These are phyloP conservation scores for Emmonsia crescens DNA, from an alignment of 2,329 filamentous ascomycete species.

Conservation along the genomic window DNA sequence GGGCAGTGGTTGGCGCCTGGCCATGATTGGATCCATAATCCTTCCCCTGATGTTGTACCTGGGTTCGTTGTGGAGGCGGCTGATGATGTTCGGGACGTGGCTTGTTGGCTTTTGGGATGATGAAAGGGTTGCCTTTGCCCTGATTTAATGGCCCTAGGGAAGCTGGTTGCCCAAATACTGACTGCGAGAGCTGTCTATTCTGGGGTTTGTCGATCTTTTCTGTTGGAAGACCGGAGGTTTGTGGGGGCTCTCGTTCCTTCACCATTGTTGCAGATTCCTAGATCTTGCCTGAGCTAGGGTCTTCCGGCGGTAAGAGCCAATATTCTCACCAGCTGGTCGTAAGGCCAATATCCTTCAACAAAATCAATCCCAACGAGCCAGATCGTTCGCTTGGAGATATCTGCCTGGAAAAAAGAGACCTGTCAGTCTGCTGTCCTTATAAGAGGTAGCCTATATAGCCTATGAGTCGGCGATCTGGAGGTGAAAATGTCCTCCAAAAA, in stretches of 20 bases:
- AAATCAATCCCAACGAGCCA: background rate
- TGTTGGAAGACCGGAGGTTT: background rate
- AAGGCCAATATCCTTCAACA: background rate
- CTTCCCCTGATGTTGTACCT: background rate
- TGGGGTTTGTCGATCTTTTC: background rate
- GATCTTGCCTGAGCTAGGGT: background rate
- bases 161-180: slow-evolving; percentile 49
- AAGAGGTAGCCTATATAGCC: background rate
- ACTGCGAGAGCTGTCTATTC: slow-evolving; percentile 8
- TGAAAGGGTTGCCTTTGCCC: slow-evolving; percentile 35
- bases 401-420: background rate
- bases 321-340: background rate
- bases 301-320: background rate
- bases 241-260: slow-evolving; percentile 3
- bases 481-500: background rate
- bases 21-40: background rate
- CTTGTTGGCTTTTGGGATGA: slow-evolving; percentile 40
- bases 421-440: background rate
- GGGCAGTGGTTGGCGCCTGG: background rate
- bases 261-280: background rate
- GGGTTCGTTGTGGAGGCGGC: slow-evolving; percentile 13
- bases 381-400: background rate
- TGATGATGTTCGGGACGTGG: slow-evolving; percentile 42
- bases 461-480: background rate
- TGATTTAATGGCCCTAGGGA: slow-evolving; percentile 33